Conservation (phyloP, 225 moss, liverwort and hornwort species). For the Pseudoscleropodium purum region DNA sequence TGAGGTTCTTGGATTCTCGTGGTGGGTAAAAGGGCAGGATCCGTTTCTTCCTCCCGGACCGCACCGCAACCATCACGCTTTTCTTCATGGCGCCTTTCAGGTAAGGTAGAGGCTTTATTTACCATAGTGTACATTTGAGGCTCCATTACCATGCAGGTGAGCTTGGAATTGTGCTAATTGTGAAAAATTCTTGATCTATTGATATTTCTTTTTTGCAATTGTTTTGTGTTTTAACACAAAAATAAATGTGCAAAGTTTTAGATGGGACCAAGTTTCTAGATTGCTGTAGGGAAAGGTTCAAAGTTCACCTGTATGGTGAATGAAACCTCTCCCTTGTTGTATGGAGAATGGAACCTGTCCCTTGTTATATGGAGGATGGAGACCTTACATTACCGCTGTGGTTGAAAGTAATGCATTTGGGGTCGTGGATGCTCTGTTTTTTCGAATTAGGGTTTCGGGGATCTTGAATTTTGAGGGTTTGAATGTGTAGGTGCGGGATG, state of each 20-base stretch:
- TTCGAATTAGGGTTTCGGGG: neutral
- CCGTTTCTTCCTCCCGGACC: conserved; percentile 21
- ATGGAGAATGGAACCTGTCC: neutral
- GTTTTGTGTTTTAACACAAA: neutral
- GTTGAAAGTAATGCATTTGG: neutral
- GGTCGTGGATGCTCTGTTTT: neutral
- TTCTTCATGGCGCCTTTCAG: neutral
- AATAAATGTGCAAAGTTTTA: neutral
- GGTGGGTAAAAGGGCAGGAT: neutral
- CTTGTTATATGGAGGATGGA: neutral
- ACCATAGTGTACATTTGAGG: neutral
- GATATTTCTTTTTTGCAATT: neutral
- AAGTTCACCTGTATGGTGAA: neutral
- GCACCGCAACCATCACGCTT: neutral
- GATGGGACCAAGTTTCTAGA: neutral
- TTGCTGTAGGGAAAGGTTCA: neutral
- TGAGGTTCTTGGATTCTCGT: conserved; percentile 5
- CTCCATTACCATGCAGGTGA: neutral
- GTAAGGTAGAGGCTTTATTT: neutral
- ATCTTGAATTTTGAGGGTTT: neutral
- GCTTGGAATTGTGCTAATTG: neutral
- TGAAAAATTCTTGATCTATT: too few relatives aligned
- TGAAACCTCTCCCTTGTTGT: neutral
- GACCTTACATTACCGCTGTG: neutral
- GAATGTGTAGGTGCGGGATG: neutral